Percentiles rank a stretch among this genome's conserved stretches.
Evolutionary conservation across 768 basidiomycete genomes (phyloP).

Genomic region (Suillus tomentosus): DNA sequence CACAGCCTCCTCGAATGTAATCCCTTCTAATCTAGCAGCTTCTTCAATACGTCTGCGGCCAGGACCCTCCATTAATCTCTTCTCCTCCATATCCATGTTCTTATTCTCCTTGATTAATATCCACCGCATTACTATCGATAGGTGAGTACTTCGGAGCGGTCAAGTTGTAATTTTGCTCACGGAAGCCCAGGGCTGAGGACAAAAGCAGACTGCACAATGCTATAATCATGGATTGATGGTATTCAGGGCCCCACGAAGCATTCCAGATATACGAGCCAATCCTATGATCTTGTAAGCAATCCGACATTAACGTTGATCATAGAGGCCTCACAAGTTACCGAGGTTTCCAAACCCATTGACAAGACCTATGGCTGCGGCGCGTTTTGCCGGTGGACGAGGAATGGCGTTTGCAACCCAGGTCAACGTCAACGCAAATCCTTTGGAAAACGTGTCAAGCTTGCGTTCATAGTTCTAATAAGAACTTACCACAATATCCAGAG

Average conservation of each 20-base stretch:
- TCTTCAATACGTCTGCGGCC: slow-evolving; percentile 54
- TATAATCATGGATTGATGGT: slow-evolving; percentile 64
- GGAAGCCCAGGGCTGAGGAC: slow-evolving; percentile 33
- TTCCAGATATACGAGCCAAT: slow-evolving; percentile 67
- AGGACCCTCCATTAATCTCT: slow-evolving; percentile 43
- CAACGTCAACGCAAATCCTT: slow-evolving; percentile 46
- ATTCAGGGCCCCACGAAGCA: slow-evolving; percentile 58
- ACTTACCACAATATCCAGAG: slow-evolving; percentile 45
- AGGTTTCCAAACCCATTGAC: slow-evolving; percentile 64
- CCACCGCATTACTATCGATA: slow-evolving; percentile 40
- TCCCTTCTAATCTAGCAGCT: slow-evolving; percentile 59
- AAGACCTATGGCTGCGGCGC: slow-evolving; percentile 59
- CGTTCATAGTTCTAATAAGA: background rate
- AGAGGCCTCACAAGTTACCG: slow-evolving; percentile 51
- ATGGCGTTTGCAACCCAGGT: slow-evolving; percentile 67
- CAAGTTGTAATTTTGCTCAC: slow-evolving; percentile 25
- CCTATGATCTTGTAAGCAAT: slow-evolving; percentile 30
- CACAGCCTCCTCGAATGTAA: slow-evolving; percentile 61
- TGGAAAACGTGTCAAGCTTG: background rate
- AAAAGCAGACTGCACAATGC: slow-evolving; percentile 37
- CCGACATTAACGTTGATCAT: background rate
- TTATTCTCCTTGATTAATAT: slow-evolving; percentile 52
- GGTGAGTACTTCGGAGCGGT: background rate
- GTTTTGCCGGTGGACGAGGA: slow-evolving; percentile 56
- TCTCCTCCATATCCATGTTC: slow-evolving; percentile 51